These are phyloP conservation scores for Leptographium flavum DNA, from an alignment of 2,329 filamentous ascomycete genomes.

Conservation along the genomic window DNA sequence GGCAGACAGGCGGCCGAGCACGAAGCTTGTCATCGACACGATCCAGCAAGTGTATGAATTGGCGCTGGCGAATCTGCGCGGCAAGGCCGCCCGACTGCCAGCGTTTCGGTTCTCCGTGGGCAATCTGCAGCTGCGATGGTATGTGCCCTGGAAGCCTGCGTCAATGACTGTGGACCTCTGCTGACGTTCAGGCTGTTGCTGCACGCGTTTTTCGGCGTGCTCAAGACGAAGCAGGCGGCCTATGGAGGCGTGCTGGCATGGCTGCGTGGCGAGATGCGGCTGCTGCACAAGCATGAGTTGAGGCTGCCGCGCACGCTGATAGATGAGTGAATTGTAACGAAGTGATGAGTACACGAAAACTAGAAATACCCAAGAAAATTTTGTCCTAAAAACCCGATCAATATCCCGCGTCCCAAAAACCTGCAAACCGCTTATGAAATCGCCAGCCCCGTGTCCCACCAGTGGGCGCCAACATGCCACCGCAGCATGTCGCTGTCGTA, in stretches of 20 bases:
- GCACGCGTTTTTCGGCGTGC: slow-evolving; percentile 53
- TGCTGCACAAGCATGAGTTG: slow-evolving; percentile 16
- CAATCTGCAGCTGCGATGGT: slow-evolving; percentile 47
- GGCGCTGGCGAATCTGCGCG: slow-evolving; percentile 48
- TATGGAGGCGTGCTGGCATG: slow-evolving; percentile 53
- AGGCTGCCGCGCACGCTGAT: slow-evolving; percentile 6
- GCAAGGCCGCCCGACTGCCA: slow-evolving; percentile 32
- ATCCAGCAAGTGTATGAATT: slow-evolving; percentile 52
- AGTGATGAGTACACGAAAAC: neutral
- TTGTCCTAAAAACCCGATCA: no score
- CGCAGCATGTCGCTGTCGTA: slow-evolving; percentile 32
- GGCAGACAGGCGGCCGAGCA: slow-evolving; percentile 36
- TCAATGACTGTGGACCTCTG: slow-evolving; percentile 4
- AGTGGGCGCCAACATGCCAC: slow-evolving; percentile 46
- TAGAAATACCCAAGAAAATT: no score
- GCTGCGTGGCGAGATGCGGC: slow-evolving; percentile 38
- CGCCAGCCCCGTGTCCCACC: slow-evolving; percentile 38
- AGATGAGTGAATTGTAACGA: neutral
- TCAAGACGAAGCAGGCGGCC: slow-evolving; percentile 56
- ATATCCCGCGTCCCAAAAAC: no score
- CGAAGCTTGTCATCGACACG: slow-evolving; percentile 49
- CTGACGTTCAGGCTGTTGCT: slow-evolving; percentile 43
- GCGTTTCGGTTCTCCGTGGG: slow-evolving; percentile 45
- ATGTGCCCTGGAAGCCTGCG: slow-evolving; percentile 17
- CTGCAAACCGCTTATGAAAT: no score